phyloP scores from a whole-genome alignment of 78 protist species.

The Protostelium mycophagum region DNA sequence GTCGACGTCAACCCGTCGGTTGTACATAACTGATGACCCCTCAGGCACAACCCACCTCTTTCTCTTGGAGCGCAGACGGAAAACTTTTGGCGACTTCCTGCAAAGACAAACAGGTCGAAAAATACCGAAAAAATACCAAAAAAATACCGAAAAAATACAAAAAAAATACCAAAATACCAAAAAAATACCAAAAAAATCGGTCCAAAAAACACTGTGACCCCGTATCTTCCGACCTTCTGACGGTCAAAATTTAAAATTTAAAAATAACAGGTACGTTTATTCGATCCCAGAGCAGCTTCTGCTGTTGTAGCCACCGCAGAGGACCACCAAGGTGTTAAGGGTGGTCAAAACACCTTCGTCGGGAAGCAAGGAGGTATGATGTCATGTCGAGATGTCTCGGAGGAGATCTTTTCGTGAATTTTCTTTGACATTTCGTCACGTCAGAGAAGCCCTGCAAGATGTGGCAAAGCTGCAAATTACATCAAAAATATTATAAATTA shows the following conservation, averaged over 20 bases:
- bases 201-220: too few relatives aligned
- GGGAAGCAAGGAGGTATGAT: background rate
- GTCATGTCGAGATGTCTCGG: background rate
- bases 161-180: too few relatives aligned
- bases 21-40: background rate
- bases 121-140: too few relatives aligned
- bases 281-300: background rate
- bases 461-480: too few relatives aligned
- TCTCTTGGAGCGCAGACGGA: background rate
- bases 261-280: background rate
- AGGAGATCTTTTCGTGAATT: too few relatives aligned
- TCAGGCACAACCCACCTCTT: background rate
- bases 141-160: too few relatives aligned
- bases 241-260: background rate
- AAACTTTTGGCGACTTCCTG: background rate
- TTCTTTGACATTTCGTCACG: too few relatives aligned
- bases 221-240: too few relatives aligned
- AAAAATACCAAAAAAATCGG: too few relatives aligned
- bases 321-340: background rate
- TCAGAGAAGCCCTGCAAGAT: too few relatives aligned
- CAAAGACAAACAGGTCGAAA: background rate
- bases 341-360: background rate
- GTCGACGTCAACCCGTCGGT: background rate
- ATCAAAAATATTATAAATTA: too few relatives aligned
- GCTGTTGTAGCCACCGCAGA: background rate